Conservation (phyloP, 352 stramenopile genomes). For the Pythium aquatile region DNA sequence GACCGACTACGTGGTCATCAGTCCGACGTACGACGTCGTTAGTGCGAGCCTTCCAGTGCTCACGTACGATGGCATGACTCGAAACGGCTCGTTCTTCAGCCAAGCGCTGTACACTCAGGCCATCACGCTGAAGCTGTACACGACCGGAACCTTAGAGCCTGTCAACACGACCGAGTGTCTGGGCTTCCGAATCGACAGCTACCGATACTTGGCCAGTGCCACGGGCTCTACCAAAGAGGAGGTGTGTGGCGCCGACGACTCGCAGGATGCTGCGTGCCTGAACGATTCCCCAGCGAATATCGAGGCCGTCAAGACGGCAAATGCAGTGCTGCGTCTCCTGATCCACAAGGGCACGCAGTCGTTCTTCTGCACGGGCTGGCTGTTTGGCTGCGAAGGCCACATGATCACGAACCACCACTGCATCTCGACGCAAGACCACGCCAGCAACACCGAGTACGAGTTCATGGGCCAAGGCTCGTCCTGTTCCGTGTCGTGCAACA, state of each 20-base stretch:
- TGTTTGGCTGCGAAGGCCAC: slow-evolving; percentile 72
- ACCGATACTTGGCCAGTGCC: slow-evolving; percentile 35
- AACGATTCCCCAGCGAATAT: slow-evolving; percentile 2
- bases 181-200: slow-evolving; percentile 55
- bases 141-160: slow-evolving; percentile 20
- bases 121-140: slow-evolving; percentile 54
- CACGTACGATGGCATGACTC: slow-evolving; percentile 37
- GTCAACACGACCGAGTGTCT: slow-evolving; percentile 34
- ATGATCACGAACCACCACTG: slow-evolving; percentile 84
- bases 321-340: slow-evolving; percentile 53
- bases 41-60: slow-evolving; percentile 33
- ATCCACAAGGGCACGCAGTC: slow-evolving; percentile 57
- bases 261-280: slow-evolving; percentile 52
- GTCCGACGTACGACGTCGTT: slow-evolving; percentile 26
- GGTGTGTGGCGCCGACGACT: slow-evolving; percentile 61
- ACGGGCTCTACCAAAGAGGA: slow-evolving; percentile 31
- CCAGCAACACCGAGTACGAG: slow-evolving; percentile 65
- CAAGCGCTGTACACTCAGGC: slow-evolving; percentile 35
- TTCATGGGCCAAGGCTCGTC: slow-evolving; percentile 48
- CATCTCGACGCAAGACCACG: slow-evolving; percentile 46
- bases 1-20: slow-evolving; percentile 53
- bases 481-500: slow-evolving; percentile 37
- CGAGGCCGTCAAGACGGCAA: slow-evolving; percentile 24
- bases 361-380: slow-evolving; percentile 75
- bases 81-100: slow-evolving; percentile 35